Conservation (phyloP, 768 basidiomycete genomes). For the Xanthoconium purpureum region DNA sequence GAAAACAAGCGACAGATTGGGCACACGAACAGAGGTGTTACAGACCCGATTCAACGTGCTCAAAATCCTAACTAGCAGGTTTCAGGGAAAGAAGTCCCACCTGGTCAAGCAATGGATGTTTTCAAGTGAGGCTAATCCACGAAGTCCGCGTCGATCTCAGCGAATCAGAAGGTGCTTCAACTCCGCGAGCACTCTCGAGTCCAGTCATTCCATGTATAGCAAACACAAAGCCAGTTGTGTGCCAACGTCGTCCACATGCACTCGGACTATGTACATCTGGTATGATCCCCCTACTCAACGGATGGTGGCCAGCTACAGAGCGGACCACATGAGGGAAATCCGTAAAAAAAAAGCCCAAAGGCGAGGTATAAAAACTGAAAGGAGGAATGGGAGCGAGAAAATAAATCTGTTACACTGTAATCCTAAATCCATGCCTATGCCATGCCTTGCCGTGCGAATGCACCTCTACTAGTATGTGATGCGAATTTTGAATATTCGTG, state of each 20-base stretch:
- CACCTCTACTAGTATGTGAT: constrained; percentile 14
- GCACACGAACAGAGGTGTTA: not conserved
- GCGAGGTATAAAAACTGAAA: not conserved
- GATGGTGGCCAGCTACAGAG: not conserved
- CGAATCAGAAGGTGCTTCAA: constrained; percentile 1
- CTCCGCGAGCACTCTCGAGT: constrained; percentile 13
- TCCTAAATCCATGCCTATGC: constrained; percentile 3
- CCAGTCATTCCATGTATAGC: not conserved
- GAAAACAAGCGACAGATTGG: not conserved
- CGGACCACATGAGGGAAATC: not conserved
- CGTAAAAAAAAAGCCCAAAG: not conserved
- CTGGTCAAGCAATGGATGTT: too few species aligned
- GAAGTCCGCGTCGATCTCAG: constrained; percentile 9
- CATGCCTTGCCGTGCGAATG: constrained; percentile 15
- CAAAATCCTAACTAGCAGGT: not conserved
- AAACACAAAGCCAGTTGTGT: constrained; percentile 1
- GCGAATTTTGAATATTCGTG: not conserved
- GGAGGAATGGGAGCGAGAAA: not conserved
- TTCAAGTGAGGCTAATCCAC: not conserved
- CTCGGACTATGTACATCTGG: not conserved
- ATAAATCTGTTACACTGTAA: constrained; percentile 1
- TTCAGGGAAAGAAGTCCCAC: not conserved
- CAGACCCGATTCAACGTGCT: not conserved
- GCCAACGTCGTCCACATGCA: not conserved
- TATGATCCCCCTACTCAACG: not conserved